Conservation (phyloP, 148 eudicot genomes). For the Vaccinium darrowii region DNA sequence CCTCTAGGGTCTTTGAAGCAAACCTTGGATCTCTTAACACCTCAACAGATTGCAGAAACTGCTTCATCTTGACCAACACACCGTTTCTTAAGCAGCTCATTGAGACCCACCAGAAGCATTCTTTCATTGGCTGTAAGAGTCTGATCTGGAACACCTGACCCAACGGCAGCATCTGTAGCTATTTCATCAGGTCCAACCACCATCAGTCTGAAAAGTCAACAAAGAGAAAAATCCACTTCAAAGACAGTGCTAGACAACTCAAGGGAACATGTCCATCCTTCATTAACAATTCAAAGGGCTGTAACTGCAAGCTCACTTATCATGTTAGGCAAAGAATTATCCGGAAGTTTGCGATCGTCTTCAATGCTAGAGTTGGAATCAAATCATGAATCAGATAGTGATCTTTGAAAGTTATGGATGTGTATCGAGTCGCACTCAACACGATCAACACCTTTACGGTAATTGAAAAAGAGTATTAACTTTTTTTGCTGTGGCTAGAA, state of each 20-base stretch:
- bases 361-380: slow-evolving; percentile 11
- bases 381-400: too few species aligned
- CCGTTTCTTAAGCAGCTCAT: slow-evolving; percentile 49
- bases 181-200: slow-evolving; percentile 56
- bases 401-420: too few species aligned
- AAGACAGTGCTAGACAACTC: neutral
- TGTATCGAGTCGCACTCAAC: too few species aligned
- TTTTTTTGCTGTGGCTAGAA: too few species aligned
- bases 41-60: slow-evolving; percentile 52
- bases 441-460: too few species aligned
- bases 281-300: slow-evolving; percentile 8
- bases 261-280: neutral
- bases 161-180: slow-evolving; percentile 53
- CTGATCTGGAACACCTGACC: slow-evolving; percentile 62
- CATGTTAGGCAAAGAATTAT: slow-evolving; percentile 21
- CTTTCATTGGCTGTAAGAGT: slow-evolving; percentile 53
- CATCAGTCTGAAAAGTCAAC: slow-evolving; percentile 21
- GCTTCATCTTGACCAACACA: slow-evolving; percentile 69
- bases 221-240: slow-evolving; percentile 10
- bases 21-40: slow-evolving; percentile 60
- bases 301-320: slow-evolving; percentile 34
- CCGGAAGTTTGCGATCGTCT: slow-evolving; percentile 22
- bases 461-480: too few species aligned
- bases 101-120: slow-evolving; percentile 47
- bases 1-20: slow-evolving; percentile 54